These are phyloP conservation scores for Pyracantha coccinea DNA, from an alignment of 331 rosid species.

Conservation along the genomic window DNA sequence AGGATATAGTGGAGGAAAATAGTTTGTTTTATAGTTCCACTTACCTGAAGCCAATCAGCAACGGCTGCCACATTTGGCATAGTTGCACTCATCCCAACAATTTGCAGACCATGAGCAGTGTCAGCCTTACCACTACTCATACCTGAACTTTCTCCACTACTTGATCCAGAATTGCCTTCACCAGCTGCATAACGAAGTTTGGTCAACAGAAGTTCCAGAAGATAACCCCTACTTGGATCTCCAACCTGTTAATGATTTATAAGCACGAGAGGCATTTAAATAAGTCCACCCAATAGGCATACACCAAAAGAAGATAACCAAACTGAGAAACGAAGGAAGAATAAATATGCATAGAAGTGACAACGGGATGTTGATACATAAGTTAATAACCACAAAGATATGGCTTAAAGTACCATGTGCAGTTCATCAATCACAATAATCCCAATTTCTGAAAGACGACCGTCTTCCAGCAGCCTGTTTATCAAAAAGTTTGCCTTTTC, in stretches of 20 bases:
- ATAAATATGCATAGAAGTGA: neutral
- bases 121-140: conserved; percentile 81
- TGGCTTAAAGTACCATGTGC: conserved; percentile 65
- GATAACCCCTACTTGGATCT: conserved; percentile 85
- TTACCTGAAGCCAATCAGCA: conserved; percentile 98
- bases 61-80: conserved; percentile 98
- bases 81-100: conserved; percentile 99
- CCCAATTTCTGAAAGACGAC: conserved; percentile 92
- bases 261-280: conserved; percentile 21
- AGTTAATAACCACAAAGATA: neutral
- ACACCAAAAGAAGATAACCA: neutral
- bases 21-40: conserved; percentile 7
- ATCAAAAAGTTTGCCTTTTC: conserved; percentile 93
- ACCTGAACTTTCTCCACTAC: conserved; percentile 87
- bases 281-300: neutral
- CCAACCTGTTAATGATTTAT: conserved; percentile 70
- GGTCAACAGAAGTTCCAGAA: conserved; percentile 90
- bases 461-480: conserved; percentile 88
- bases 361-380: neutral
- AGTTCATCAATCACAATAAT: conserved; percentile 93
- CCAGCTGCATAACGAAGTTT: conserved; percentile 99
- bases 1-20: neutral
- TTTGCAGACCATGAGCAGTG: conserved; percentile 86
- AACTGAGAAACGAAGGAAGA: neutral
- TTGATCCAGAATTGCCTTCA: conserved; percentile 74